Percentiles rank a stretch among this genome's conserved stretches.
phyloP scores from a whole-genome alignment of 2,329 filamentous ascomycete species.

The Curvularia sp. region DNA sequence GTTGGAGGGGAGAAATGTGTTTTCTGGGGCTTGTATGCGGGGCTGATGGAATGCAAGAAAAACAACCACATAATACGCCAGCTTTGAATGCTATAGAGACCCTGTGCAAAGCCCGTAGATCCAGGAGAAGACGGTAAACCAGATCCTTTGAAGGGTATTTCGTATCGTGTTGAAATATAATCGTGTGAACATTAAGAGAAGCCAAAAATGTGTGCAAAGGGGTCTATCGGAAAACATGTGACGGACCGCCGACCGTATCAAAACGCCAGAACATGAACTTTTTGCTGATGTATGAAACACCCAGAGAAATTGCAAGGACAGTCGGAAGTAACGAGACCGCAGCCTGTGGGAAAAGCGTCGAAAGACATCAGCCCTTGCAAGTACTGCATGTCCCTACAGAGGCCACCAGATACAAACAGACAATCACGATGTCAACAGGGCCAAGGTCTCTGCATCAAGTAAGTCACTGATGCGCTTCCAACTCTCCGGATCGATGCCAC shows the following conservation, averaged over 20 bases:
- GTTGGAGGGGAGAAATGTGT: slow-evolving; percentile 27
- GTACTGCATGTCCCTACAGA: background rate
- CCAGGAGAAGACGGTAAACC: slow-evolving; percentile 23
- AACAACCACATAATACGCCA: slow-evolving; percentile 40
- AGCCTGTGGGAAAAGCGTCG: slow-evolving; percentile 2
- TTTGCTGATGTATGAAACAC: slow-evolving; percentile 38
- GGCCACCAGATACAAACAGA: background rate
- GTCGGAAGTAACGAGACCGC: slow-evolving; percentile 32
- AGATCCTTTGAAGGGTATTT: slow-evolving; percentile 36
- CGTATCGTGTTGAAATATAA: slow-evolving; percentile 28
- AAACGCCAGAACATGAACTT: slow-evolving; percentile 46
- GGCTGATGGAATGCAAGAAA: slow-evolving; percentile 33
- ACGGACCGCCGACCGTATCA: slow-evolving; percentile 35
- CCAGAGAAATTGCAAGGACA: slow-evolving; percentile 23
- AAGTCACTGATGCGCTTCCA: slow-evolving; percentile 63
- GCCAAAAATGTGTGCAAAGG: slow-evolving; percentile 30
- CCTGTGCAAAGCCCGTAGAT: slow-evolving; percentile 19
- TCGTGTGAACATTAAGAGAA: slow-evolving; percentile 37
- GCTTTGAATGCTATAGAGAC: slow-evolving; percentile 36
- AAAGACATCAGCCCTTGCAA: slow-evolving; percentile 1
- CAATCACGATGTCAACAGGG: slow-evolving; percentile 56
- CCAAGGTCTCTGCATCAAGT: slow-evolving; percentile 60
- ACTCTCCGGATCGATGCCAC: slow-evolving; percentile 62
- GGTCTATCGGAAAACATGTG: slow-evolving; percentile 31
- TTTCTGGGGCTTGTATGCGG: slow-evolving; percentile 17